Percentiles rank a stretch among this genome's conserved stretches.
phyloP scores from a whole-genome alignment of 2,329 filamentous ascomycete species.

The Alternaria consortialis region DNA sequence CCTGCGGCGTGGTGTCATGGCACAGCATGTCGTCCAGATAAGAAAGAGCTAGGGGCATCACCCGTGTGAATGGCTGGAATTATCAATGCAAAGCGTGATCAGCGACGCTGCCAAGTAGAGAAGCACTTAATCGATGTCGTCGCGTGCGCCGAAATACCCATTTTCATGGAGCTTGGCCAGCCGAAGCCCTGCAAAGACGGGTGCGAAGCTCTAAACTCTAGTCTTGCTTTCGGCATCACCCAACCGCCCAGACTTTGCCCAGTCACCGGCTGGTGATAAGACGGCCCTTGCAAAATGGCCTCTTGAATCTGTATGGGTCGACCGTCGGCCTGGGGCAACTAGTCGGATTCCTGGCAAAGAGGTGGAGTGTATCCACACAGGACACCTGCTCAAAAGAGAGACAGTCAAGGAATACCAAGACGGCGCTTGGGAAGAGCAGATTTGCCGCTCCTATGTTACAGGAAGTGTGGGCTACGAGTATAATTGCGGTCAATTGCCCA shows the following conservation, averaged over 20 bases:
- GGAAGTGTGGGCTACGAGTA: constrained; percentile 10
- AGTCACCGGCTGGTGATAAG: constrained; percentile 38
- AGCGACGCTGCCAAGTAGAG: constrained; percentile 34
- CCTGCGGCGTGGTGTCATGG: constrained; percentile 2
- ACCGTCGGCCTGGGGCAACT: constrained; percentile 2
- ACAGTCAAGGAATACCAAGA: constrained; percentile 32
- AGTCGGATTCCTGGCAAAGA: background rate
- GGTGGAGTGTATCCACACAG: constrained; percentile 4
- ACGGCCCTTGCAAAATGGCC: constrained; percentile 2
- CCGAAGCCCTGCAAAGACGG: constrained; percentile 15
- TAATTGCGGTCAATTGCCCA: constrained; percentile 20
- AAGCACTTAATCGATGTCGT: constrained; percentile 32
- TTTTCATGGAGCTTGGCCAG: constrained; percentile 29
- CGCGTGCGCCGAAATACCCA: constrained; percentile 26
- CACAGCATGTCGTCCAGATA: constrained; percentile 25
- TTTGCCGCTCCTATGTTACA: constrained; percentile 21
- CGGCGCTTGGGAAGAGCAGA: constrained; percentile 8
- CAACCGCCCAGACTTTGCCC: constrained; percentile 21
- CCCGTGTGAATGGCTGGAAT: constrained; percentile 17
- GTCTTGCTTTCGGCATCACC: constrained; percentile 6
- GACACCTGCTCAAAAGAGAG: constrained; percentile 35
- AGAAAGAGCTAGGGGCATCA: constrained; percentile 18
- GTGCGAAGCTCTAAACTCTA: constrained; percentile 11
- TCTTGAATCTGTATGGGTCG: constrained; percentile 2
- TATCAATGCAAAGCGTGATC: constrained; percentile 24